Base-by-base conservation (phyloP, 2,329 filamentous ascomycete genomes). In the Lachnellula hyalina region DNA sequence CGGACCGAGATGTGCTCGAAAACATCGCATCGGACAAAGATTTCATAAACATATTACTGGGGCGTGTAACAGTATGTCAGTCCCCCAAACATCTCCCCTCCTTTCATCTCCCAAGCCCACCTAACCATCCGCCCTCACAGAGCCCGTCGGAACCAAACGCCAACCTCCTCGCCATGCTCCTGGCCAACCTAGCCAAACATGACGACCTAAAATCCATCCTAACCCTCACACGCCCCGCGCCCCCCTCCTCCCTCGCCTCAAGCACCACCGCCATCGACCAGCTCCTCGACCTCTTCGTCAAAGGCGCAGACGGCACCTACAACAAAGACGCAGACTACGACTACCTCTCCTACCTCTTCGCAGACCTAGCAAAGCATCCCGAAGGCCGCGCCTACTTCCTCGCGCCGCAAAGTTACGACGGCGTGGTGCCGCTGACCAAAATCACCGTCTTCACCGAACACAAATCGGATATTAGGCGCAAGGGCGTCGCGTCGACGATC, bases 371-470 rank as follows among this genome's bases (percentile, higher is more conserved):
- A 49, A 96, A 91, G 72, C 86, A 92, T 65, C 77, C 83, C 36
- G 81, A 89, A 61, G 83, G 91, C 19, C 81, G 90, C 32, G 77
- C 82, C 49, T 90, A 94, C 74, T 89, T 96, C 62, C 78, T 90
- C 5, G 80, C 78, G 14, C 77, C 82, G 52, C 88, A 95, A 68
- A 74, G 81, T 1, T 93, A 95, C 70, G 91, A 96, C 69, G 77
- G 76, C 1, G 83, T 96, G 14, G 84, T 96, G n/a, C 94, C 94
- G 2, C 77, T 97, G 47, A 90, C 88, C 48, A 97, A 97, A 76
- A 78, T 99, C 58, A 88, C 87, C 57, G 93, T 97, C 56, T 97
- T 97, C 71, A 97, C 94, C 1, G 90, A 96, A 71, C 90, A 96
- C 74, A 78, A 82, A 64, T 95, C 89, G 2, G 81, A 87, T 28